Percentiles rank a stretch among this genome's conserved stretches.
These are phyloP conservation scores for Geotrichum klebahnii DNA, from an alignment of 1,139 yeast genomes.

Conservation along the genomic window DNA sequence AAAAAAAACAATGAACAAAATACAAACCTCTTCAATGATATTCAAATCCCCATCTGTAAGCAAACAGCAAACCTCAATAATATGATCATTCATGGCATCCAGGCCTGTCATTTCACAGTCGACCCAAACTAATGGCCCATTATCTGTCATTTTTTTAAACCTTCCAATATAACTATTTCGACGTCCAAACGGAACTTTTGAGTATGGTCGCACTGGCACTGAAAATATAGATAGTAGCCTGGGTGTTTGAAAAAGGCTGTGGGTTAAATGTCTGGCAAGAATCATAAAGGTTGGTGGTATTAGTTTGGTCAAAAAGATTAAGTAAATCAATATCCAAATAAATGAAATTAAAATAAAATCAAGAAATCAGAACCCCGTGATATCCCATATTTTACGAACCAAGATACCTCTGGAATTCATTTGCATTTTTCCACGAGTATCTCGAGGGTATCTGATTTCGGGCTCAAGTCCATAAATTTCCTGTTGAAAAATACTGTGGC, in stretches of 20 bases:
- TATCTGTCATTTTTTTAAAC: constrained; percentile 15
- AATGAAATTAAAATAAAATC: no score
- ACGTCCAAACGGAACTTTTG: neutral
- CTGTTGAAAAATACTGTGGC: no score
- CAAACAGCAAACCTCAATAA: constrained; percentile 88
- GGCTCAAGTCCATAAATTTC: no score
- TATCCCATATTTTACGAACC: neutral
- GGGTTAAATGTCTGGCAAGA: neutral
- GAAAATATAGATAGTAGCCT: neutral
- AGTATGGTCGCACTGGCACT: neutral
- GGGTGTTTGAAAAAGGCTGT: neutral
- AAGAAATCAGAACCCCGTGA: no score
- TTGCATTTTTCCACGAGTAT: no score
- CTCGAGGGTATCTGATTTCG: no score
- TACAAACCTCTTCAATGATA: constrained; percentile 49
- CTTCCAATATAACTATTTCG: constrained; percentile 11
- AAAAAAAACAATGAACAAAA: neutral
- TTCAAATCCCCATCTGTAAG: constrained; percentile 79
- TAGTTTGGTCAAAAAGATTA: neutral
- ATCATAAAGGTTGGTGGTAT: neutral
- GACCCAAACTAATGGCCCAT: constrained; percentile 62
- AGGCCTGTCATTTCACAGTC: constrained; percentile 96
- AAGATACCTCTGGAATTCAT: neutral
- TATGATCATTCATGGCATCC: constrained; percentile 63
- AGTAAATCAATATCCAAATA: no score